Evolutionary conservation across 176 grass and related monocot species (phyloP).

Genomic region (Musa acuminata): DNA sequence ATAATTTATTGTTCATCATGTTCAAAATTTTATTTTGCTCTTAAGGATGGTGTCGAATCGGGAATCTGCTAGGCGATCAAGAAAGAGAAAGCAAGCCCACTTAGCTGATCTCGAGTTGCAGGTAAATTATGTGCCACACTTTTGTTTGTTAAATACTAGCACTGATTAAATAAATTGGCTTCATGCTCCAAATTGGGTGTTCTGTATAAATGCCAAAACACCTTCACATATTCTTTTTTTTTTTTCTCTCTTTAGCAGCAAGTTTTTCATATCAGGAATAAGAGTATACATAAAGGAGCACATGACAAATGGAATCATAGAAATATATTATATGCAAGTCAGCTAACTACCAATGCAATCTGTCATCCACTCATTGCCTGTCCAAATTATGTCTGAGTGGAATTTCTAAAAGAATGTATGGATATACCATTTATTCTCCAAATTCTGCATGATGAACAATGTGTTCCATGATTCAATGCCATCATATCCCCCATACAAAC

Average conservation of each 20-base stretch:
- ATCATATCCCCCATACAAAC: not conserved
- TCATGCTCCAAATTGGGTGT: not conserved
- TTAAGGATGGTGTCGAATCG: constrained; percentile 80
- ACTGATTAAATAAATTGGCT: not conserved
- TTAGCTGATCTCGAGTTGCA: constrained; percentile 63
- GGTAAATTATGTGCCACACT: constrained; percentile 24
- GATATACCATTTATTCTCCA: not conserved
- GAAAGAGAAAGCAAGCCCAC: constrained; percentile 93
- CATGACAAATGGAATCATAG: no score
- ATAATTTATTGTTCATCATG: not conserved
- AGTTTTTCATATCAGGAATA: no score
- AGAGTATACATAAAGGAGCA: no score
- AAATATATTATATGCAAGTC: no score
- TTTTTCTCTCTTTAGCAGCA: no score
- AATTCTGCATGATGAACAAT: not conserved
- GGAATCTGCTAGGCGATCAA: constrained; percentile 72
- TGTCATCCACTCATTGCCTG: not conserved
- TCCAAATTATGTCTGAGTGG: not conserved
- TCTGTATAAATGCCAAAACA: not conserved
- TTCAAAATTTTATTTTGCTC: constrained; percentile 9
- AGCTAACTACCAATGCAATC: no score
- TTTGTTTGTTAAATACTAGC: no score
- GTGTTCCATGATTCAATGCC: not conserved
- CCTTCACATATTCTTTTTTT: no score
- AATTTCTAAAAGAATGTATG: no score